Conservation (phyloP, 2,329 filamentous ascomycete genomes). For the Ophiocordyceps unilateralis region DNA sequence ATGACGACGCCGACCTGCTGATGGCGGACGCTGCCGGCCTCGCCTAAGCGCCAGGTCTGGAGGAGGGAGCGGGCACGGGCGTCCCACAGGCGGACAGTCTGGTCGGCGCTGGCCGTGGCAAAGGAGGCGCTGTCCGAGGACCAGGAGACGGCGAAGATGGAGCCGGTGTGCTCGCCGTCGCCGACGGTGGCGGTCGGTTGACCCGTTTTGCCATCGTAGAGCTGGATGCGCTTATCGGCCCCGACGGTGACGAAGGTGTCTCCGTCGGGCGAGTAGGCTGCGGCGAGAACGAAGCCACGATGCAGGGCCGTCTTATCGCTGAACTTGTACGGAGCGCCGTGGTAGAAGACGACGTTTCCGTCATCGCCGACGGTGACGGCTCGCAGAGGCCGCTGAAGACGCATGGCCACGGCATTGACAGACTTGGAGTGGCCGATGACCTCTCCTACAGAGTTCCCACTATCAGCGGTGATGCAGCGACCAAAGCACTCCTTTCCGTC, state of each 20-base stretch:
- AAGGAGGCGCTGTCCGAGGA: slow-evolving; percentile 69
- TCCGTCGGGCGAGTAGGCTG: slow-evolving; percentile 83
- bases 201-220: slow-evolving; percentile 94
- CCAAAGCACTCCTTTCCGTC: slow-evolving; percentile 89
- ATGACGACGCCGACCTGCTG: slow-evolving; percentile 94
- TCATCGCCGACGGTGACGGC: slow-evolving; percentile 88
- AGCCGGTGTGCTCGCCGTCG: slow-evolving; percentile 75
- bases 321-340: slow-evolving; percentile 93
- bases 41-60: slow-evolving; percentile 75
- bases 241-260: slow-evolving; percentile 70
- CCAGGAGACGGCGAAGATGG: slow-evolving; percentile 88
- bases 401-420: slow-evolving; percentile 81
- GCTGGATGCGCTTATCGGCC: slow-evolving; percentile 79
- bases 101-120: slow-evolving; percentile 83
- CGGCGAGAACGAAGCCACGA: slow-evolving; percentile 74
- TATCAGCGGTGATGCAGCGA: slow-evolving; percentile 87
- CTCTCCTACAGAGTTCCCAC: slow-evolving; percentile 89
- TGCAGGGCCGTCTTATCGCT: slow-evolving; percentile 69
- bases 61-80: slow-evolving; percentile 58
- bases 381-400: slow-evolving; percentile 75
- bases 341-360: slow-evolving; percentile 75
- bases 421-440: slow-evolving; percentile 80
- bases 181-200: slow-evolving; percentile 63
- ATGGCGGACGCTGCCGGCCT: slow-evolving; percentile 57
- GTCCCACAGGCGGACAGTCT: slow-evolving; percentile 92